Base-by-base conservation (phyloP, 106 monocot genomes). In the Acanthochlamys bracteata region DNA sequence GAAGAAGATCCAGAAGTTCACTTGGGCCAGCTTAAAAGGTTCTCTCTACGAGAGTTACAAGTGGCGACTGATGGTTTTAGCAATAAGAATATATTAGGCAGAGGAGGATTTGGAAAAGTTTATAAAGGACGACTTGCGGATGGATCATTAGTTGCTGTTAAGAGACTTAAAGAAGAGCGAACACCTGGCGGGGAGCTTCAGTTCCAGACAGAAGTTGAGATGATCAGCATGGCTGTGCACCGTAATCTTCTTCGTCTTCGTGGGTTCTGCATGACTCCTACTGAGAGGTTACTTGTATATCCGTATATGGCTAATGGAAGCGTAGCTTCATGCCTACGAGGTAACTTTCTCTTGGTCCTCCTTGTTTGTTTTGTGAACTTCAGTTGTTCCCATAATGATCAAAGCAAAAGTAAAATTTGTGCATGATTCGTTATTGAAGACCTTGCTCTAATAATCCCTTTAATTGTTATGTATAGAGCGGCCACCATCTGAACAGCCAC, bases 1-100 rank as follows among this genome's bases (percentile, higher is more conserved):
- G 93, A 93, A 69, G 93, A 93, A 69, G 93, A 93, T 75, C 88
- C 93, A 27, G 93, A 94, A 70, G 93, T 89, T 55, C 89, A 86
- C 71, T 67, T 94, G 21, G 89, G 93, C 7, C 89, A 94, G 76
- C 93, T 94, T 49, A 94, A 82, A 82, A 79, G 86, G 60, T 94
- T 89, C 66, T 86, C 89, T 4, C 63, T 93, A 43, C 76, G 93
- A 67, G 93, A 94, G 41, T 72, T 94, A 24, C 89, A 83, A 77
- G 89, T 89, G 68, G 93, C 93, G 69, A 94, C 93, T 26, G 93
- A 94, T 71, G 64, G 68, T 41, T 93, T 93, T 66, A 93, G 75
- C 76, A 80, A 85, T 49, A 89, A 79, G 62, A 83, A 93, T 56
- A 79, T 94, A 60, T 71, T 94, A 25, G 93, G 93, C 11, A 83